Percentiles rank a stretch among this genome's conserved stretches.
phyloP scores from a whole-genome alignment of 345 rosid genomes.

The Heritiera fomes region DNA sequence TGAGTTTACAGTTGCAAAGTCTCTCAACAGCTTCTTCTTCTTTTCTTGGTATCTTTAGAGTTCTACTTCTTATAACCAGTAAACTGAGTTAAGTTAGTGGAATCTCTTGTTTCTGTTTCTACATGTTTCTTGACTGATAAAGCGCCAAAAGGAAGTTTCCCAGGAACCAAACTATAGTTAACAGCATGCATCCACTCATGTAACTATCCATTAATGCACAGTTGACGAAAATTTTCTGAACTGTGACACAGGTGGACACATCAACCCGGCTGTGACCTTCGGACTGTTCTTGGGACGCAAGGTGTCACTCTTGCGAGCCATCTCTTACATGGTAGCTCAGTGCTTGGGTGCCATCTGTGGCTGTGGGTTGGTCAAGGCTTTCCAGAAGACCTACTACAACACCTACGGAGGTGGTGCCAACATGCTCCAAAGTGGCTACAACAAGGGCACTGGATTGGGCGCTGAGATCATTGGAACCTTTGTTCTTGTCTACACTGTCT shows the following conservation, averaged over 20 bases:
- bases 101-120: too few relatives aligned
- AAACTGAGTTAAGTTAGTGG: too few relatives aligned
- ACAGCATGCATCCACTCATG: too few relatives aligned
- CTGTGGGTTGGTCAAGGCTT: conserved; percentile 59
- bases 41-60: too few relatives aligned
- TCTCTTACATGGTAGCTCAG: conserved; percentile 65
- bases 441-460: conserved; percentile 63
- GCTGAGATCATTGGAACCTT: conserved; percentile 81
- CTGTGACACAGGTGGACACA: conserved; percentile 54
- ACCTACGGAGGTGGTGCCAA: conserved; percentile 68
- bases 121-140: too few relatives aligned
- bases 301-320: conserved; percentile 52
- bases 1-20: too few relatives aligned
- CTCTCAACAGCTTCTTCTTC: too few relatives aligned
- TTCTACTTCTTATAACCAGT: too few relatives aligned
- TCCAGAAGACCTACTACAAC: conserved; percentile 60
- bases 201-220: neutral
- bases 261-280: conserved; percentile 66
- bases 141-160: too few relatives aligned
- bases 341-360: conserved; percentile 73
- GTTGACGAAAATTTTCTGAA: neutral
- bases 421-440: conserved; percentile 44
- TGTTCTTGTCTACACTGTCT: conserved; percentile 78
- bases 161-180: too few relatives aligned
- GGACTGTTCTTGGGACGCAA: conserved; percentile 59